Percentiles rank a stretch among this genome's conserved stretches.
phyloP scores from a whole-genome alignment of 495 filamentous ascomycete genomes.

The Glutinoglossum americanum region DNA sequence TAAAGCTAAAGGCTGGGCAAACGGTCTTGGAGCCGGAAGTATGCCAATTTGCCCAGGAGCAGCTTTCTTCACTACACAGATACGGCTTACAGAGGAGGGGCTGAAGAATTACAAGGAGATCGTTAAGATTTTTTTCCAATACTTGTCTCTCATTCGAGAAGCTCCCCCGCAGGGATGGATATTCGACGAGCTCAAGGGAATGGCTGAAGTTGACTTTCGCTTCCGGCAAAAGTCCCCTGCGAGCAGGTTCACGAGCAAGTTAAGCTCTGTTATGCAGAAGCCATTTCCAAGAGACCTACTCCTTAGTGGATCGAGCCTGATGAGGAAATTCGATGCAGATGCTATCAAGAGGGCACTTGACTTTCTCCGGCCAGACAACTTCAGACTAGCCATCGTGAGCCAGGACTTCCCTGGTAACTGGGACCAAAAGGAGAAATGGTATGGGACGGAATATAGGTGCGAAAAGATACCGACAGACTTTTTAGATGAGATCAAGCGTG shows the following conservation, averaged over 20 bases:
- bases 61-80: conserved; percentile 58
- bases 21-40: conserved; percentile 60
- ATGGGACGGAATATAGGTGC: conserved; percentile 79
- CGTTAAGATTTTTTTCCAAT: conserved; percentile 77
- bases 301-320: conserved; percentile 47
- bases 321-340: conserved; percentile 58
- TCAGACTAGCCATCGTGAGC: conserved; percentile 60
- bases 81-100: conserved; percentile 73
- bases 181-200: conserved; percentile 68
- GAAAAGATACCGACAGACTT: conserved; percentile 67
- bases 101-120: conserved; percentile 71
- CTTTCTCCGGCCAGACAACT: conserved; percentile 72
- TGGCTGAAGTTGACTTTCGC: conserved; percentile 81
- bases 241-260: conserved; percentile 63
- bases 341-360: conserved; percentile 53
- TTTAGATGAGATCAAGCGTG: conserved; percentile 41
- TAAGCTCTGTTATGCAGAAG: conserved; percentile 75
- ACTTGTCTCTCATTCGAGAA: conserved; percentile 71
- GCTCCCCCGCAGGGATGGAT: conserved; percentile 78
- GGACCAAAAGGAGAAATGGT: conserved; percentile 88
- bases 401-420: conserved; percentile 67
- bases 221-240: conserved; percentile 87
- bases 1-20: conserved; percentile 91
- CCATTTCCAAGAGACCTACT: conserved; percentile 69
- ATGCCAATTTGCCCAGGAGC: conserved; percentile 62